These are phyloP conservation scores for Alloteropsis angusta DNA, from an alignment of 202 grass and related monocot genomes.

Conservation along the genomic window DNA sequence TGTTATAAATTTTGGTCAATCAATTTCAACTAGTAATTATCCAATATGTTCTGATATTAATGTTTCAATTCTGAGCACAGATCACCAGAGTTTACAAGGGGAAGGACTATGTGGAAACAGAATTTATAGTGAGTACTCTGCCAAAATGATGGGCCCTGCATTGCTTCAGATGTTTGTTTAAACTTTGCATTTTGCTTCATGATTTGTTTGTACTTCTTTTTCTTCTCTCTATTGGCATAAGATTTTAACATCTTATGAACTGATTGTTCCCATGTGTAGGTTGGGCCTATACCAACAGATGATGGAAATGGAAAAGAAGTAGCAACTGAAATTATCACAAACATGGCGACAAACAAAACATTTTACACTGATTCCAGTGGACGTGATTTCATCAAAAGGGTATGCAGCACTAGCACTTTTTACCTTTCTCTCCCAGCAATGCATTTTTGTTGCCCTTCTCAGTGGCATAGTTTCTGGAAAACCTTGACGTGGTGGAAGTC, in stretches of 20 bases:
- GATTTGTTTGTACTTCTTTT: not conserved
- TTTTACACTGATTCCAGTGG: slow-evolving; percentile 94
- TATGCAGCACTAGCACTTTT: slow-evolving; percentile 23
- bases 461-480: not conserved
- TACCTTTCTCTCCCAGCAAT: not conserved
- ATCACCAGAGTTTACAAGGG: slow-evolving; percentile 77
- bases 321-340: slow-evolving; percentile 64
- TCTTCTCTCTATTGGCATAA: not conserved
- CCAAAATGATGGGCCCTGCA: slow-evolving; percentile 6
- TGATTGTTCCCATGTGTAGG: slow-evolving; percentile 37
- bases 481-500: too few relatives aligned
- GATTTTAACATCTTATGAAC: slow-evolving; percentile 10
- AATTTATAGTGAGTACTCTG: slow-evolving; percentile 65
- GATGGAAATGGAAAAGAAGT: slow-evolving; percentile 92
- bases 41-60: not conserved
- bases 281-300: slow-evolving; percentile 76
- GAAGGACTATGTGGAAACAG: slow-evolving; percentile 82
- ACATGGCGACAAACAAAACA: slow-evolving; percentile 75
- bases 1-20: not conserved
- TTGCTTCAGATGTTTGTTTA: slow-evolving; percentile 10
- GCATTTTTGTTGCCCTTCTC: not conserved
- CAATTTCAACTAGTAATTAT: not conserved
- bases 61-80: slow-evolving; percentile 31
- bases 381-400: slow-evolving; percentile 94
- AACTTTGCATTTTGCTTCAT: not conserved